A percentile compares a stretch with the other conserved stretches of the same genome.
Evolutionary conservation across 805 yeast species (phyloP).

Genomic region (Saccharomycopsis lassenensis): DNA sequence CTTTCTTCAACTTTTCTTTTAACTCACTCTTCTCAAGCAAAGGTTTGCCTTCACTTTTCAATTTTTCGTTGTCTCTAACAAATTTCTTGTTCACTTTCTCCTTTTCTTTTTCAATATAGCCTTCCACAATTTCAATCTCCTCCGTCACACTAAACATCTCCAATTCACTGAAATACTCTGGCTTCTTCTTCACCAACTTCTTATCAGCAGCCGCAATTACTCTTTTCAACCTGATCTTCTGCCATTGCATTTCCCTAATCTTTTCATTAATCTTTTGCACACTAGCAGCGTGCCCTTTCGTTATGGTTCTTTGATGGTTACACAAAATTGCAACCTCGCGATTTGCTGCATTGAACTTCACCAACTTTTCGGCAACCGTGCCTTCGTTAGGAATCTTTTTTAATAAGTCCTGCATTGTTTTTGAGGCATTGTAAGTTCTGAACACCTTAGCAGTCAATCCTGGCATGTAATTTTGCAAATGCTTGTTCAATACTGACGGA

Average conservation of each 20-base stretch:
- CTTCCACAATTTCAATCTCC: slow-evolving; percentile 44
- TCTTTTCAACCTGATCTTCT: slow-evolving; percentile 59
- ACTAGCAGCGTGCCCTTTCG: slow-evolving; percentile 72
- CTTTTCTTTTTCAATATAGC: slow-evolving; percentile 51
- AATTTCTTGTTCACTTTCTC: slow-evolving; percentile 58
- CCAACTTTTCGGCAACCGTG: slow-evolving; percentile 76
- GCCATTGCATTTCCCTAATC: slow-evolving; percentile 77
- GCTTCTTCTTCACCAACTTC: slow-evolving; percentile 35
- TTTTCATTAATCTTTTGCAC: slow-evolving; percentile 71
- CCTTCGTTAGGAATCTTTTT: slow-evolving; percentile 81
- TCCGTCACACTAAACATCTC: slow-evolving; percentile 58
- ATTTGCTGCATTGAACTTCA: slow-evolving; percentile 87
- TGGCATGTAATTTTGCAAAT: slow-evolving; percentile 80
- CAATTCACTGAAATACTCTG: slow-evolving; percentile 54
- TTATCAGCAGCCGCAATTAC: slow-evolving; percentile 62
- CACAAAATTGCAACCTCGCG: slow-evolving; percentile 91
- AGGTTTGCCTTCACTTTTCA: slow-evolving; percentile 44
- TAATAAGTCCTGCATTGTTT: slow-evolving; percentile 92
- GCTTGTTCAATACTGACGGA: slow-evolving; percentile 73
- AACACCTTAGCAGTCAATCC: slow-evolving; percentile 94
- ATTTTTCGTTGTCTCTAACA: slow-evolving; percentile 67
- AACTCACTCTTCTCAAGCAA: slow-evolving; percentile 43
- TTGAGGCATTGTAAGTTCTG: slow-evolving; percentile 94
- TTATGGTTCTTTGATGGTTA: slow-evolving; percentile 92
- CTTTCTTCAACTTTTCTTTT: slow-evolving; percentile 45